phyloP scores from a whole-genome alignment of 1,284 basidiomycete genomes.

The Ustilago cynodontis region DNA sequence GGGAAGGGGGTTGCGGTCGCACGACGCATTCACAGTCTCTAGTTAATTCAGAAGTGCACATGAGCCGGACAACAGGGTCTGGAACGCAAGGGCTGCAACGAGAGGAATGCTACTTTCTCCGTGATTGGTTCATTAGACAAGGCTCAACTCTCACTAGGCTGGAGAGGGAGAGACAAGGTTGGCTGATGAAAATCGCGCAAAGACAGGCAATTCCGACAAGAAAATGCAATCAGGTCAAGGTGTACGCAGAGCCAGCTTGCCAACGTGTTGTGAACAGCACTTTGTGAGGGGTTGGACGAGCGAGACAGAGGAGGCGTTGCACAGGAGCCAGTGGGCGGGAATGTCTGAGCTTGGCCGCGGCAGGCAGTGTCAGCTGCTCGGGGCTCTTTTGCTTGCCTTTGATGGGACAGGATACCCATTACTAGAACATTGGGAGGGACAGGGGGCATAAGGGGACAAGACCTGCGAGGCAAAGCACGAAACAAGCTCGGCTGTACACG shows the following conservation, averaged over 20 bases:
- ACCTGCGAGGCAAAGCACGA: neutral
- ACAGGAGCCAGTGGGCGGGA: neutral
- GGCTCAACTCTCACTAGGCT: neutral
- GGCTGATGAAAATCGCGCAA: constrained; percentile 1
- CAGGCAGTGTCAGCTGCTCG: constrained; percentile 3
- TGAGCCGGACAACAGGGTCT: neutral
- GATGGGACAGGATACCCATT: neutral
- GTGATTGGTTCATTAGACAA: neutral
- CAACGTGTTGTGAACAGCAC: neutral
- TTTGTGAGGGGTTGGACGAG: neutral
- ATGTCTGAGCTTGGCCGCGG: neutral
- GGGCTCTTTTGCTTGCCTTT: neutral
- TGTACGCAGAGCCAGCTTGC: neutral
- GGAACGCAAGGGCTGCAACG: neutral
- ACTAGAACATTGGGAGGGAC: neutral
- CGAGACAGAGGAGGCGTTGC: neutral
- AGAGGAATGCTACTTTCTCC: neutral
- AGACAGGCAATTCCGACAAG: neutral
- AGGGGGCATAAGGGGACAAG: neutral
- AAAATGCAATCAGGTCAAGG: neutral
- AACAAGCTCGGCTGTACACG: neutral
- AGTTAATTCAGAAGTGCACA: neutral
- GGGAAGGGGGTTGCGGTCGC: neutral
- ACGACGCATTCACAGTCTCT: neutral
- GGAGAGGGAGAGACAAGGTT: neutral